Evolutionary conservation across 441 rosid species (phyloP), one percentile per base, ranked within the genome.

Genomic region (Corymbia citriodora): DNA sequence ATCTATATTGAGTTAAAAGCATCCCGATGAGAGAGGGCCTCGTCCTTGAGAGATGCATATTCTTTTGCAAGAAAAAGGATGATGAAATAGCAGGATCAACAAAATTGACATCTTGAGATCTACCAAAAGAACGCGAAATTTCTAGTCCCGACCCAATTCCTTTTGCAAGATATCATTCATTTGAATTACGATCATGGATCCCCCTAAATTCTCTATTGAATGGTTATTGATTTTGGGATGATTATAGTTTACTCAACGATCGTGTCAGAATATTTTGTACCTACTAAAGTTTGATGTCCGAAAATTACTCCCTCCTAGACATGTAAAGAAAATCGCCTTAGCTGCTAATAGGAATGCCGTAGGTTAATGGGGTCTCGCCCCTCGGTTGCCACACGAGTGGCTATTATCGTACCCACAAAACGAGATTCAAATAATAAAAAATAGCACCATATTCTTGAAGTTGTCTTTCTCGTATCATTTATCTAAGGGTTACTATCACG

Each of bases 341-440:
- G 4, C 16, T 8, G 12, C 70, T 13, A 11, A 63, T 29, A 63
- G 18, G 19, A n/a, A n/a, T 5, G 3, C 8, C 9, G 19, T 15
- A n/a, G 10, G 36, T 65, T n/a, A n/a, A n/a, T 2, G 3, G 55
- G 72, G 2, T 3, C 2, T 29, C 0, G 9, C 4, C 3, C 70
- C 70, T 13, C 14, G 15, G 33, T 12, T 10, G n/a, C 65, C 14
- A 10, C n/a, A 59, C 65, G 11, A 3, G 65, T 59, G n/a, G 65
- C 13, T 63, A 29, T 29, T 29, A 6, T 63, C 4, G 33, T 63
- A 29, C 70, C 7, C 33, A 0, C 70, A 63, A 63, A 12, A 12
- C 12, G 63, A 2, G 33, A 63, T 29, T 63, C 70, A 29, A 63
- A 12, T 27, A 13, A 61, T 27, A 6, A 27, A 61, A 12, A 61